Evolutionary conservation across 129 eudicot species (phyloP).

Genomic region (Arctium lappa): DNA sequence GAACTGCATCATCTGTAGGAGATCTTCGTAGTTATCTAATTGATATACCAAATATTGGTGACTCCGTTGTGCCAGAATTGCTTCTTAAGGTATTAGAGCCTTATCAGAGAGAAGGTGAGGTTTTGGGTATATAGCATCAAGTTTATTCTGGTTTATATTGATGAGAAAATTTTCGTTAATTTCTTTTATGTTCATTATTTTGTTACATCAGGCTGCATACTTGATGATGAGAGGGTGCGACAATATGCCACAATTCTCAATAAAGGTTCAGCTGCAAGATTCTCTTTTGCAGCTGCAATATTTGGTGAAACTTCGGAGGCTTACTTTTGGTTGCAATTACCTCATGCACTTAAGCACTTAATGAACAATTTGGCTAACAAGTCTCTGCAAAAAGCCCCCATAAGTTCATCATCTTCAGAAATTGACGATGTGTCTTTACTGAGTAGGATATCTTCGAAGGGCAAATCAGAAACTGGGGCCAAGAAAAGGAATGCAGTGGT

Average conservation of each 20-base stretch:
- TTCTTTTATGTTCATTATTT: constrained; percentile 10
- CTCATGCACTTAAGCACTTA: constrained; percentile 75
- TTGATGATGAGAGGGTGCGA: constrained; percentile 81
- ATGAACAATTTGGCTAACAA: constrained; percentile 67
- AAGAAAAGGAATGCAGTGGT: constrained; percentile 57
- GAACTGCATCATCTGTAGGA: constrained; percentile 45
- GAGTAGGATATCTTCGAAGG: constrained; percentile 70
- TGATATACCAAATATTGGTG: constrained; percentile 75
- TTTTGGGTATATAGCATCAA: constrained; percentile 2
- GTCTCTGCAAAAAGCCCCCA: constrained; percentile 40
- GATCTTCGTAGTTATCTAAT: constrained; percentile 95
- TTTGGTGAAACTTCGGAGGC: constrained; percentile 94
- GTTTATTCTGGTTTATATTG: constrained; percentile 5
- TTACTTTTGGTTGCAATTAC: constrained; percentile 92
- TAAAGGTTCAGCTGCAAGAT: constrained; percentile 63
- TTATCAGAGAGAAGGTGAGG: constrained; percentile 82
- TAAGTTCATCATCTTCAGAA: constrained; percentile 40
- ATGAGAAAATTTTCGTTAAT: constrained; percentile 4
- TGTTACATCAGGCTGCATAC: constrained; percentile 65
- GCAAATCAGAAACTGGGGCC: constrained; percentile 44
- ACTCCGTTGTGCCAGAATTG: constrained; percentile 91
- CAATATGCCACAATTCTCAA: constrained; percentile 56
- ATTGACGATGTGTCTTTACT: constrained; percentile 75
- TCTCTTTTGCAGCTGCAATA: constrained; percentile 90
- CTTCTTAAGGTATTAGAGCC: constrained; percentile 98